Percentiles rank a stretch among this genome's conserved stretches.
These are phyloP conservation scores for Tylopilus cervinicoccineus DNA, from an alignment of 768 basidiomycete genomes.

Conservation along the genomic window DNA sequence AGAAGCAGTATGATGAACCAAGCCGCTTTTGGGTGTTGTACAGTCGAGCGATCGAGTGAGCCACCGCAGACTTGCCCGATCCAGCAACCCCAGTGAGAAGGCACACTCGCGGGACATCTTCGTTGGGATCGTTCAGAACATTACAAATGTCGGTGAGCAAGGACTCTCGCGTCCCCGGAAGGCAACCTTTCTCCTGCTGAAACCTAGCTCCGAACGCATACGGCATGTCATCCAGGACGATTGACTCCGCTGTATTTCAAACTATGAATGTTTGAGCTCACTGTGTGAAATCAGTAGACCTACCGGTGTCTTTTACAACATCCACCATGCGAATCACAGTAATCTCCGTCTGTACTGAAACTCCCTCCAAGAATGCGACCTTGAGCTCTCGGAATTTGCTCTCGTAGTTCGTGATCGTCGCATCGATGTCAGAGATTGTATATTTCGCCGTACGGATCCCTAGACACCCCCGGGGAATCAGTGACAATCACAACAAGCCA, in stretches of 20 bases:
- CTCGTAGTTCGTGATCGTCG: background rate
- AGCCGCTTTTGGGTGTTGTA: background rate
- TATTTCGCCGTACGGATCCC: background rate
- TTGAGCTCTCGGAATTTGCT: background rate
- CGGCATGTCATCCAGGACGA: background rate
- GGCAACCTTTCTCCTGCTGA: background rate
- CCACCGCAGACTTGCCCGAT: background rate
- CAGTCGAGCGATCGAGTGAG: background rate
- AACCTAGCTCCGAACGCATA: background rate
- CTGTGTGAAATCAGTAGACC: background rate
- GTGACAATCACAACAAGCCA: background rate
- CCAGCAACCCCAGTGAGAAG: background rate
- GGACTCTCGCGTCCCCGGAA: constrained; percentile 1
- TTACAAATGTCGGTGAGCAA: background rate
- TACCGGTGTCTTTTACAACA: background rate
- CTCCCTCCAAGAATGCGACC: background rate
- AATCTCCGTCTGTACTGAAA: background rate
- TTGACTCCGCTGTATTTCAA: background rate
- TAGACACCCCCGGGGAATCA: background rate
- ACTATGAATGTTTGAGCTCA: background rate
- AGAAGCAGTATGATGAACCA: constrained; percentile 12
- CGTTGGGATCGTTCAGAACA: background rate
- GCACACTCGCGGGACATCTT: background rate
- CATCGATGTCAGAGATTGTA: background rate
- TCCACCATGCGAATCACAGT: background rate